Evolutionary conservation across 139 green algal species (phyloP).

Genomic region (Haematococcus sp.): DNA sequence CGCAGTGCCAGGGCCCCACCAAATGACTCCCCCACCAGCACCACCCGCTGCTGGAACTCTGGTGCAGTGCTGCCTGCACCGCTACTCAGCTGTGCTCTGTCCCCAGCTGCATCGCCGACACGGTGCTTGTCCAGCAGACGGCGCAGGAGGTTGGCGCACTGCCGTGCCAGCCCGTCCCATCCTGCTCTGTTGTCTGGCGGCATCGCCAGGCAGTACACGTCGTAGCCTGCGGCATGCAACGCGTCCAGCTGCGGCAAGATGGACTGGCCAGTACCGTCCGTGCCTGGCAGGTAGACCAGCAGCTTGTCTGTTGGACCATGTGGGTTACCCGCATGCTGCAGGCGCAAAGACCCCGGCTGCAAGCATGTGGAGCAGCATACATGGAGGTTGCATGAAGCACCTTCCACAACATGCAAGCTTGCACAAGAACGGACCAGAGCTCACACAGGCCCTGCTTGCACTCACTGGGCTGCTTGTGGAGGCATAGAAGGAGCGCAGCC

Average conservation of each 20-base stretch:
- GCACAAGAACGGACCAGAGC: too few species aligned
- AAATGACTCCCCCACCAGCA: slow-evolving; percentile 72
- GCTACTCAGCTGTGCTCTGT: neutral
- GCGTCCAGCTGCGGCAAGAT: slow-evolving; percentile 53
- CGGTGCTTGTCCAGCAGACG: neutral
- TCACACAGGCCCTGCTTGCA: too few species aligned
- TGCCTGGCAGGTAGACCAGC: slow-evolving; percentile 57
- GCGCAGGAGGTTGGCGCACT: slow-evolving; percentile 7
- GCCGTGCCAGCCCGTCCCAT: slow-evolving; percentile 47
- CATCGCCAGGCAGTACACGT: slow-evolving; percentile 50
- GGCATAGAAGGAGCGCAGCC: too few species aligned
- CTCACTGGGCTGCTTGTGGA: too few species aligned
- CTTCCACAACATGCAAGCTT: too few species aligned
- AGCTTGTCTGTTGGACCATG: slow-evolving; percentile 26
- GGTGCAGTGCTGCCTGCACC: neutral
- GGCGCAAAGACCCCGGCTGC: slow-evolving; percentile 8
- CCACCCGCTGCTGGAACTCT: slow-evolving; percentile 17
- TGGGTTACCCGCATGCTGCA: slow-evolving; percentile 27
- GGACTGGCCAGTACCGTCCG: slow-evolving; percentile 66
- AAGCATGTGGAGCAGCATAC: too few species aligned
- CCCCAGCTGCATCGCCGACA: neutral
- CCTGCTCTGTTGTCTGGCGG: slow-evolving; percentile 39
- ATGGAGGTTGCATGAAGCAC: too few species aligned
- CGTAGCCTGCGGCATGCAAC: slow-evolving; percentile 40
- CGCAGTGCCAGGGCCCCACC: slow-evolving; percentile 65